Evolutionary conservation across 2,329 filamentous ascomycete species (phyloP).

Genomic region (Exophiala bonariae): DNA sequence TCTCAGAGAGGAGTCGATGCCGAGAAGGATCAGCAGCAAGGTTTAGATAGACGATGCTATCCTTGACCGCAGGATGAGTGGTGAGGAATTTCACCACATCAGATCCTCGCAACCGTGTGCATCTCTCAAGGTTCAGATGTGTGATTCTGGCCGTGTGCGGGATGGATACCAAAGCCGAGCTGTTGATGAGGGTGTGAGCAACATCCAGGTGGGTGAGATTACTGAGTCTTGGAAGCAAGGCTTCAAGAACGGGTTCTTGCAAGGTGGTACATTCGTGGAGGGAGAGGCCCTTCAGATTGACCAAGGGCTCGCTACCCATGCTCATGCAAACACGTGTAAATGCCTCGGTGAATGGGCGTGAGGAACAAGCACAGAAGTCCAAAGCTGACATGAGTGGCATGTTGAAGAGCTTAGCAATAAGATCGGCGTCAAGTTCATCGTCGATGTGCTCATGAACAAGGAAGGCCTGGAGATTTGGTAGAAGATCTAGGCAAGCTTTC

Average conservation of each 20-base stretch:
- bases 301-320: constrained; percentile 48
- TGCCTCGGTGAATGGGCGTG: constrained; percentile 63
- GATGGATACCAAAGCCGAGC: constrained; percentile 68
- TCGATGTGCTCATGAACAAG: constrained; percentile 79
- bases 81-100: constrained; percentile 70
- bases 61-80: constrained; percentile 67
- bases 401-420: constrained; percentile 70
- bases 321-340: constrained; percentile 57
- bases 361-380: constrained; percentile 77
- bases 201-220: constrained; percentile 76
- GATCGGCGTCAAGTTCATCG: constrained; percentile 67
- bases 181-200: constrained; percentile 74
- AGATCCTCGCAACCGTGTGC: constrained; percentile 66
- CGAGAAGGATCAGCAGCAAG: constrained; percentile 70
- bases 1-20: constrained; percentile 67
- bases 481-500: constrained; percentile 68
- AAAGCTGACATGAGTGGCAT: constrained; percentile 65
- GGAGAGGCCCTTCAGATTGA: constrained; percentile 65
- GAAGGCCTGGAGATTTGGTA: constrained; percentile 74
- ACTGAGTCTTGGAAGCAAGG: constrained; percentile 67
- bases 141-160: constrained; percentile 71
- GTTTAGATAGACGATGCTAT: constrained; percentile 69
- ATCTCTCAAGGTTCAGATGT: constrained; percentile 77
- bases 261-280: constrained; percentile 78
- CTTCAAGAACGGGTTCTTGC: constrained; percentile 65